A percentile compares a stretch with the other conserved stretches of the same genome.
Evolutionary conservation across 2,329 filamentous ascomycete species (phyloP).

Genomic region (Fusarium drepaniforme): DNA sequence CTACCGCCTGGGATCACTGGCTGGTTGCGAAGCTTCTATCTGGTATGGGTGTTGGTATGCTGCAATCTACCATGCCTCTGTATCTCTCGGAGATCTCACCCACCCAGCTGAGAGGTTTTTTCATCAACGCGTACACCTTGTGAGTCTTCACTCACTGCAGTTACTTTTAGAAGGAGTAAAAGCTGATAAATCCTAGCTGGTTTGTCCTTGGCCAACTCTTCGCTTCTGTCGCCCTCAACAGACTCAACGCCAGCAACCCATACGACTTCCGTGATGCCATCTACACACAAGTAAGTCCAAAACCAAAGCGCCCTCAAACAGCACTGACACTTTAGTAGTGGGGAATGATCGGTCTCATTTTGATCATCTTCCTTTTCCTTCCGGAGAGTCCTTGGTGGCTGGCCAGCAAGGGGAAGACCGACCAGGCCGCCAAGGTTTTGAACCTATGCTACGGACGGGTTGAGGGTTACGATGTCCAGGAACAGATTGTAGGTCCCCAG

Average conservation of each 20-base stretch:
- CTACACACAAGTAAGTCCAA: conserved; percentile 18
- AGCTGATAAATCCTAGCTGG: conserved; percentile 8
- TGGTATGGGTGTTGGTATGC: conserved; percentile 29
- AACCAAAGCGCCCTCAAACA: background rate
- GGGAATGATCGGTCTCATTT: conserved; percentile 20
- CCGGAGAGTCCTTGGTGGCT: conserved; percentile 32
- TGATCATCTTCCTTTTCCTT: conserved; percentile 20
- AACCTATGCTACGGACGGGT: conserved; percentile 14
- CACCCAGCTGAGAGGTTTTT: conserved; percentile 26
- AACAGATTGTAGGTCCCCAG: conserved; percentile 15
- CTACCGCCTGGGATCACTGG: conserved; percentile 26
- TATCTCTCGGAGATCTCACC: conserved; percentile 32
- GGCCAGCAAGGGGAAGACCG: conserved; percentile 16
- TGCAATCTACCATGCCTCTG: conserved; percentile 28
- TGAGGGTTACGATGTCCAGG: conserved; percentile 22
- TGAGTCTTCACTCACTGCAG: background rate
- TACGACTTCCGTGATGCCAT: conserved; percentile 23
- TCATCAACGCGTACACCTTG: conserved; percentile 31
- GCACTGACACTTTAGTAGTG: conserved; percentile 4
- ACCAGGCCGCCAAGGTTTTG: conserved; percentile 20
- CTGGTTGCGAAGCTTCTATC: conserved; percentile 29
- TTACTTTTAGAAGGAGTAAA: rapidly evolving
- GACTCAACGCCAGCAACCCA: conserved; percentile 20
- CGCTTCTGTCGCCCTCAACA: conserved; percentile 27
- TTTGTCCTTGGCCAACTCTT: conserved; percentile 28